Percentiles rank a stretch among this genome's conserved stretches.
Conservation (phyloP, 2,329 filamentous ascomycete genomes). For the Ophiostoma fasciatum region DNA sequence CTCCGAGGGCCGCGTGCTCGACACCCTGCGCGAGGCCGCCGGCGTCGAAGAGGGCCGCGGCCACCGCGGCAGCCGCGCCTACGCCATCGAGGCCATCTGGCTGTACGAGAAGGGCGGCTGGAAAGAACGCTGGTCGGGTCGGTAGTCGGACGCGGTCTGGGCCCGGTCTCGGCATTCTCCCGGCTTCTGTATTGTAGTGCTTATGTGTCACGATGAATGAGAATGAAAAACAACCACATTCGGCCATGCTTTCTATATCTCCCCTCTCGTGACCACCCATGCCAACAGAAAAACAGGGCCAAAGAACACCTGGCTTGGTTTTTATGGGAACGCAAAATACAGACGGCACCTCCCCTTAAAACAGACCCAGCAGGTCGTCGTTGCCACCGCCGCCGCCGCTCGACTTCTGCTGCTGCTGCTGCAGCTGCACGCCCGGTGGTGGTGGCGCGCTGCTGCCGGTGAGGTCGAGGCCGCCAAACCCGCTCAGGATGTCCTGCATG, state of each 20-base stretch:
- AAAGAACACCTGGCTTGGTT: conserved; percentile 2
- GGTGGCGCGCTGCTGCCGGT: conserved; percentile 49
- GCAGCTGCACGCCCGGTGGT: conserved; percentile 45
- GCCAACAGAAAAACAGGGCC: neutral
- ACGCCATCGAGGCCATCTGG: conserved; percentile 84
- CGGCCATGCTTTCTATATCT: too few relatives aligned
- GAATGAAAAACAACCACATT: neutral
- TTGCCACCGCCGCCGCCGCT: conserved; percentile 21
- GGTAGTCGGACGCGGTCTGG: neutral
- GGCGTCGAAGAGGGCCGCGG: conserved; percentile 45
- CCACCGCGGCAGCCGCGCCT: conserved; percentile 68
- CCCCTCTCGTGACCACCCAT: too few relatives aligned
- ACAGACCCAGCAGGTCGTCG: conserved; percentile 47
- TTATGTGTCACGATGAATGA: too few relatives aligned
- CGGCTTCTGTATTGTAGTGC: too few relatives aligned
- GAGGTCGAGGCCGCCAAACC: conserved; percentile 71
- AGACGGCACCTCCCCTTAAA: conserved; percentile 22
- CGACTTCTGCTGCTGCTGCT: conserved; percentile 23
- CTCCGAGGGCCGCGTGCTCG: conserved; percentile 61
- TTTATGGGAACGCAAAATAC: neutral
- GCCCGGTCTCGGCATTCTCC: too few relatives aligned
- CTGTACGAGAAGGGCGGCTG: conserved; percentile 58
- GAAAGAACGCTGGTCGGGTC: conserved; percentile 46
- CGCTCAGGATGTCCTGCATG: conserved; percentile 80
- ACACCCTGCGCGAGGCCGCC: conserved; percentile 64